Base-by-base conservation (phyloP, 495 filamentous ascomycete genomes). In the Penicillium subrubescens region DNA sequence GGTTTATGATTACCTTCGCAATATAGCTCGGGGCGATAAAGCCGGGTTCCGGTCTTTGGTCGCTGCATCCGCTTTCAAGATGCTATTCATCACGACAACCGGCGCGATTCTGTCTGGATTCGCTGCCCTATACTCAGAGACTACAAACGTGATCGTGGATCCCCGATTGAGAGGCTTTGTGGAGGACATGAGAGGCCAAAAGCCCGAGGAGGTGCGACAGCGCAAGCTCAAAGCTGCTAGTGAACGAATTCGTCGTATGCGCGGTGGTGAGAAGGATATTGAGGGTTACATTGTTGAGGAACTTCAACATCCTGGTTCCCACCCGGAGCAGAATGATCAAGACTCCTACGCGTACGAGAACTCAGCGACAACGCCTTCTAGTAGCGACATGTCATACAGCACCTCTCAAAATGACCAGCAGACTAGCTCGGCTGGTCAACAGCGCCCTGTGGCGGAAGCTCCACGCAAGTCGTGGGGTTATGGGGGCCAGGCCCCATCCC, bases 111-210 rank as follows among this genome's bases (percentile, higher is more conserved):
- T 61, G 5, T 60, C 68, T 5, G 25, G 37, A 14, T 35, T 67
- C 5, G 59, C 29, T 19, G 68, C 66, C 0, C 46, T 61, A 10
- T 73, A 29, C 5, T 33, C 54, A 2, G 71, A 72, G 50, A 66
- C 68, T 5, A 52, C 37, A 10, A 51, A 11, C 7, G 54, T 62
- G 33, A 56, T 71, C 41, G 23, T 33, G 15, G 78, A 81, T 64
- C 67, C 72, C 25, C 69, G 77, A 21, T 21, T 81, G 69, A 60
- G 61, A 34, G 0, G 61, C 2, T 79, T 73, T 51, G 19, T 62
- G 15, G 60, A 60, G 10, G 71, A 72, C 12, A 25, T 73, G 39
- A 58, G 44, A 46, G 57, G 39, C 2, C 66, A 71, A 61, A 63
- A 71, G 10, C 62, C 60, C 0, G 68, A 74, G 53, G 75, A 74